Evolutionary conservation across 768 basidiomycete species (phyloP).

Genomic region (Lactarius pseudohatsudake): DNA sequence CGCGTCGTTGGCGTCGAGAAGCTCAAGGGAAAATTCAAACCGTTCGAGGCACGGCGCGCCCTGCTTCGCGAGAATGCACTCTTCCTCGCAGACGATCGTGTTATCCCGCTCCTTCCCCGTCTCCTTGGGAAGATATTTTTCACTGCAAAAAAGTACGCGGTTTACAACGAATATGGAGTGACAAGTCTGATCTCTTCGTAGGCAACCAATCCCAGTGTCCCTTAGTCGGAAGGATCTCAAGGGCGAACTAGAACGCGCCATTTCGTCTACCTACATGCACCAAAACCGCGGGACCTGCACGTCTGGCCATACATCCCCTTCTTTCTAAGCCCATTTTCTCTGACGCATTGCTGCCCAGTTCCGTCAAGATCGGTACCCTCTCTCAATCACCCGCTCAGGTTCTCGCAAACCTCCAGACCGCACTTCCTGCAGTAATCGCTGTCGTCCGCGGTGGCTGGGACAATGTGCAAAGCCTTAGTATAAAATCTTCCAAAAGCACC

Average conservation of each 20-base stretch:
- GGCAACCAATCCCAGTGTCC: constrained; percentile 95
- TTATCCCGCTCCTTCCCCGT: constrained; percentile 83
- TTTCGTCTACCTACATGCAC: constrained; percentile 94
- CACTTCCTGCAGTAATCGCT: constrained; percentile 71
- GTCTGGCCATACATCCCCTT: constrained; percentile 48
- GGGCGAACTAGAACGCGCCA: constrained; percentile 86
- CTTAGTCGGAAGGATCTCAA: constrained; percentile 88
- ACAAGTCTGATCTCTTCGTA: constrained; percentile 35
- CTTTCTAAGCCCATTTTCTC: constrained; percentile 3
- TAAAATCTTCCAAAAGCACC: constrained; percentile 85
- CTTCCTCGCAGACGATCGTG: constrained; percentile 90
- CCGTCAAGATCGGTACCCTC: constrained; percentile 78
- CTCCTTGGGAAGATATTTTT: constrained; percentile 90
- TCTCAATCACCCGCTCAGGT: constrained; percentile 74
- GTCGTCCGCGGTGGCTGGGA: constrained; percentile 82
- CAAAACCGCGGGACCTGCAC: constrained; percentile 92
- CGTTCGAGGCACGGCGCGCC: constrained; percentile 78
- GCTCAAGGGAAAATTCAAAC: constrained; percentile 90
- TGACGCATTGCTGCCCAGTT: constrained; percentile 44
- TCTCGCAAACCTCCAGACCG: constrained; percentile 71
- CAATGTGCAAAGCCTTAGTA: constrained; percentile 82
- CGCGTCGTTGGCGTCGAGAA: constrained; percentile 90
- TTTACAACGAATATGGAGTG: constrained; percentile 17
- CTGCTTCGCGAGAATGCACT: constrained; percentile 86
- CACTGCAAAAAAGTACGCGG: constrained; percentile 86